phyloP scores from a whole-genome alignment of 2,329 filamentous ascomycete genomes.

The Diaporthe citrichinensis region DNA sequence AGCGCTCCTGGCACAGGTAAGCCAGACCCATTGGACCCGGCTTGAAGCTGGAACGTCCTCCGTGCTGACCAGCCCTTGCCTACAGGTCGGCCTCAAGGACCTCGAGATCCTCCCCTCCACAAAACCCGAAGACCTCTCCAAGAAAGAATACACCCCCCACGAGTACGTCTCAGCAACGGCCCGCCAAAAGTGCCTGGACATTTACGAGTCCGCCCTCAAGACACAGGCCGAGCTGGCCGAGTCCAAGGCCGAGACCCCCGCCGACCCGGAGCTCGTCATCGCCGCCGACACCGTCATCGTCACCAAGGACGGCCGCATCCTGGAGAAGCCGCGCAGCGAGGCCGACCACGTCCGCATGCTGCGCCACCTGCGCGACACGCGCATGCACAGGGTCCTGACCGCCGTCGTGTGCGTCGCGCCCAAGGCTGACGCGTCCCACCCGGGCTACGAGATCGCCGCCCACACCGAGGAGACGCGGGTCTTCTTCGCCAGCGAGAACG shows the following conservation, averaged over 20 bases:
- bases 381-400: constrained; percentile 86
- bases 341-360: constrained; percentile 88
- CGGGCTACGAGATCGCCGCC: constrained; percentile 86
- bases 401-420: constrained; percentile 88
- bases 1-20: constrained; percentile 81
- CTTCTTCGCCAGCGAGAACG: constrained; percentile 78
- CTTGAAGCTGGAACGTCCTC: not conserved
- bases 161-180: constrained; percentile 95
- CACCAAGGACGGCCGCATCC: constrained; percentile 78
- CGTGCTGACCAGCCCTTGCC: not conserved
- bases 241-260: constrained; percentile 51
- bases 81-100: constrained; percentile 81
- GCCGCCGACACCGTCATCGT: constrained; percentile 94
- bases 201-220: constrained; percentile 68
- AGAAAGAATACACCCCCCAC: constrained; percentile 79
- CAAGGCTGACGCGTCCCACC: constrained; percentile 82
- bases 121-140: constrained; percentile 88
- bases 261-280: constrained; percentile 87
- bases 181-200: constrained; percentile 83
- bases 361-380: constrained; percentile 82
- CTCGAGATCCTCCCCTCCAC: constrained; percentile 88
- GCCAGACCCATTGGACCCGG: not conserved
- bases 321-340: constrained; percentile 92
- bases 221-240: constrained; percentile 53
- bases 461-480: constrained; percentile 93